Evolutionary conservation across 2,329 filamentous ascomycete species (phyloP), one percentile per base, ranked within the genome.

Genomic region (Aspergillus tubingensis): DNA sequence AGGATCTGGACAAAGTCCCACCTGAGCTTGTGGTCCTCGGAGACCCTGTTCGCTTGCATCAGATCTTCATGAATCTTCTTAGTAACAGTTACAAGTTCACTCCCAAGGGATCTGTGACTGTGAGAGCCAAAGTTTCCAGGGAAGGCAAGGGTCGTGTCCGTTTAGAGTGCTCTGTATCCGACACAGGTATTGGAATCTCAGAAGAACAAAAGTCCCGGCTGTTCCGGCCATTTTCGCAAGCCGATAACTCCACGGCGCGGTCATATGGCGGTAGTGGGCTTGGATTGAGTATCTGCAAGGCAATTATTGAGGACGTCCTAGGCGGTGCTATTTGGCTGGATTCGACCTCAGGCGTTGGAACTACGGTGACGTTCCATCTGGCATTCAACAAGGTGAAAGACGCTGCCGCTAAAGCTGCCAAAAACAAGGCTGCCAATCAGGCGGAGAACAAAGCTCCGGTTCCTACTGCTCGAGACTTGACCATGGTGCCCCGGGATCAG

Each of bases 1-100:
- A 87, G 61, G 86, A 91, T 67, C 79, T 95, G 58, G 88, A 87
- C 21, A 71, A 69, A 36, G 77, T 88, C 5, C 82, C 86, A 53
- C 78, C 82, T 2, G 79, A 85, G 51, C 76, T 86, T 27, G 73
- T 92, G 50, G 91, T 96, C 3, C 87, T 96, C 69, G 92, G 93
- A 13, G 92, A 96, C 69, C 91, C 92, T 8, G 91, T 92, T 10
- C 85, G 92, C 38, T 81, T 96, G 32, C 86, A 92, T 51, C 92
- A 96, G 69, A 93, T 96, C 25, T 80, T 80, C 67, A 81, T 81
- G 79, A 97, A 97, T 70, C 83, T 97, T 25, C 90, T 97, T 47
- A 91, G 90, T 64, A 97, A 97, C 79, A 94, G 91, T 71, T 89
- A 96, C 76, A 97, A 97, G 73, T 97, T 97, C 72, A 97, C 93